Evolutionary conservation across 2,329 filamentous ascomycete species (phyloP).

Genomic region (Aureobasidium sp.): DNA sequence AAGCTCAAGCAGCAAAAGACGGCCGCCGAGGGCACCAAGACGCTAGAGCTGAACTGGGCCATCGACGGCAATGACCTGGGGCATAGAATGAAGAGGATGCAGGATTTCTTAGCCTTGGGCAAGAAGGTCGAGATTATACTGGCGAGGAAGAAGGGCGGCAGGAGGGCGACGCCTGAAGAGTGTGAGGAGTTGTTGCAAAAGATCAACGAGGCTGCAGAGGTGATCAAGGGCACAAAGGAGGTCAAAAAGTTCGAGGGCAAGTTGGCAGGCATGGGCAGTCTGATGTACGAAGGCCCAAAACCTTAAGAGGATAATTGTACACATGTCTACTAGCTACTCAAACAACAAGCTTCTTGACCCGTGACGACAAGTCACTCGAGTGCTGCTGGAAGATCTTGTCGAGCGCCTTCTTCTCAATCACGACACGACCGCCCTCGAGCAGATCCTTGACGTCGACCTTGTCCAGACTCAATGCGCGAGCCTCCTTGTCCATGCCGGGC

Average conservation of each 20-base stretch:
- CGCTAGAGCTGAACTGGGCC: conserved; percentile 85
- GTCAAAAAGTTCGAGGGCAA: conserved; percentile 41
- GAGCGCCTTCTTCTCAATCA: conserved; percentile 79
- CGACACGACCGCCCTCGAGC: conserved; percentile 72
- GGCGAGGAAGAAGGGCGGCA: conserved; percentile 58
- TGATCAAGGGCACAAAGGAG: conserved; percentile 41
- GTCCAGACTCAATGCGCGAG: conserved; percentile 60
- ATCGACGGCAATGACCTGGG: conserved; percentile 68
- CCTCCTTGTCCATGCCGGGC: conserved; percentile 54
- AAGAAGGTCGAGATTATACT: conserved; percentile 67
- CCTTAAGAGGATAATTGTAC: conserved; percentile 1
- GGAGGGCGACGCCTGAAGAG: conserved; percentile 55
- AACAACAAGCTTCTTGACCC: conserved; percentile 2
- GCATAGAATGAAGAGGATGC: conserved; percentile 62
- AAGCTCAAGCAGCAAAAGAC: conserved; percentile 36
- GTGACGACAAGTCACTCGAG: conserved; percentile 49
- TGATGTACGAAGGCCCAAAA: conserved; percentile 39
- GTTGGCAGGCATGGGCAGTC: conserved; percentile 37
- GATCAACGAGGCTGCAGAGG: conserved; percentile 41
- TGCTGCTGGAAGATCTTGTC: conserved; percentile 66
- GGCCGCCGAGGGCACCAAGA: conserved; percentile 52
- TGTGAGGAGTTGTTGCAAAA: conserved; percentile 50
- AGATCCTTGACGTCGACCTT: conserved; percentile 96
- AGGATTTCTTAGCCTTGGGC: conserved; percentile 65
- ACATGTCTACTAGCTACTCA: background rate